Evolutionary conservation across 2,329 filamentous ascomycete genomes (phyloP), one percentile per base, ranked within the genome.

Genomic region (Diaporthe caulivora): DNA sequence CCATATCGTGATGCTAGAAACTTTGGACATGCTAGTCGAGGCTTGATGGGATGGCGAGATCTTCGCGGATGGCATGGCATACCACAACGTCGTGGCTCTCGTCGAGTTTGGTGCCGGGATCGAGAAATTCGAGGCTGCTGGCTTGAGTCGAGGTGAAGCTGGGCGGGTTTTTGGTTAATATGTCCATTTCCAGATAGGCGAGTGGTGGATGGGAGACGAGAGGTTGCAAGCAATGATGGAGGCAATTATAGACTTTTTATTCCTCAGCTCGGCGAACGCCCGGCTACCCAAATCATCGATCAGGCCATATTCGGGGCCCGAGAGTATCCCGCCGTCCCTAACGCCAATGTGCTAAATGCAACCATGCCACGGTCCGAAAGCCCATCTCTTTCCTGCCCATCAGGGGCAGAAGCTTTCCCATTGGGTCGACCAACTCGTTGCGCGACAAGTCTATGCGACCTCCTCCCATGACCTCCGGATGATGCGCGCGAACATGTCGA

Each of bases 381-480:
- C 55, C 44, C 47, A 18, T 10, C 44, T 62, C 69, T 49, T 53
- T 53, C 26, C 31, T 17, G n/a, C 69, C 44, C 31, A 26, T 60
- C 34, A n/a, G 37, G 37, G 44, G 34, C 55, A 29, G 24, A 6
- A 34, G 34, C 44, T 44, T 21, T 34, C 40, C 9, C 31, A 24
- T 11, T n/a, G 18, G 13, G 13, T 18, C 47, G 55, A 34, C 24
- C 54, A 21, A n/a, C 24, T 51, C 29, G 3, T 9, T 29, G 29
- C 21, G n/a, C 13, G n/a, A 67, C 34, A 7, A 40, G n/a, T 44
- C 17, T 83, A 93, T 77, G 90, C 92, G 75, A 91, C 90, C 83
- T 96, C 93, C 86, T 98, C 95, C 88, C 95, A 98, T 65, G 94
- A 93, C 80, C 95, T 90, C 84, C 93, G 90, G 76, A 98, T 91